Conservation (phyloP, 2,329 filamentous ascomycete genomes). For the Nigrospora oryzae region DNA sequence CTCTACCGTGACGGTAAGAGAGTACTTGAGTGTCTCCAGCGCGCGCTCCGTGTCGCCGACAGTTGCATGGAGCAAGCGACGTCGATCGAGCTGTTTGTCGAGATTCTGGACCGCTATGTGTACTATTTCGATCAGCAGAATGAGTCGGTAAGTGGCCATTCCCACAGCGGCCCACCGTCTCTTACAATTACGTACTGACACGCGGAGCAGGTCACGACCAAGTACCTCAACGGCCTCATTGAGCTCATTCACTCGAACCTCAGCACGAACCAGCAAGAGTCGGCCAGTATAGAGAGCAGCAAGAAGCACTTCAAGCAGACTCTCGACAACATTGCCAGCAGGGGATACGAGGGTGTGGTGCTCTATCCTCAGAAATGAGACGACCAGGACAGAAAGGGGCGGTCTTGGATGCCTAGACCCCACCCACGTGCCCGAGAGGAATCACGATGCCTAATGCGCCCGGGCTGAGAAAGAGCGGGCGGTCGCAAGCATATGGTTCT, state of each 20-base stretch:
- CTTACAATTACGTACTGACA: slow-evolving; percentile 3
- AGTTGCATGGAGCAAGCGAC: slow-evolving; percentile 98
- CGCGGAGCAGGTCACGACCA: slow-evolving; percentile 64
- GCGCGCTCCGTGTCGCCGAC: slow-evolving; percentile 89
- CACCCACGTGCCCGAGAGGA: too few relatives aligned
- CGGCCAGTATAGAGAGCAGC: slow-evolving; percentile 76
- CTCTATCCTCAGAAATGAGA: slow-evolving; percentile 46
- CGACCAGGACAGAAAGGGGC: too few relatives aligned
- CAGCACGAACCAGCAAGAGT: slow-evolving; percentile 74
- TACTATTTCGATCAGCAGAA: slow-evolving; percentile 99
- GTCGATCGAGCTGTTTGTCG: slow-evolving; percentile 94
- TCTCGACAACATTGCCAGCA: slow-evolving; percentile 81
- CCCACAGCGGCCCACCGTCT: too few relatives aligned
- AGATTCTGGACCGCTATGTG: slow-evolving; percentile 95
- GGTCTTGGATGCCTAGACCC: too few relatives aligned
- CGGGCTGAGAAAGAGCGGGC: too few relatives aligned
- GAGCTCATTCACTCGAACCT: slow-evolving; percentile 97
- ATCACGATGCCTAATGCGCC: too few relatives aligned
- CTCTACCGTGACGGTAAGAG: slow-evolving; percentile 96
- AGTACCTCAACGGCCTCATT: slow-evolving; percentile 95
- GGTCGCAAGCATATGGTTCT: too few relatives aligned
- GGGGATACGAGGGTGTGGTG: slow-evolving; percentile 90
- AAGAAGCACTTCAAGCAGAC: slow-evolving; percentile 92
- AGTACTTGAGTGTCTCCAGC: slow-evolving; percentile 91
- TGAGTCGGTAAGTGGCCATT: slow-evolving; percentile 61